These are phyloP conservation scores for Boletus sp. DNA, from an alignment of 1,284 basidiomycete genomes.

Conservation along the genomic window DNA sequence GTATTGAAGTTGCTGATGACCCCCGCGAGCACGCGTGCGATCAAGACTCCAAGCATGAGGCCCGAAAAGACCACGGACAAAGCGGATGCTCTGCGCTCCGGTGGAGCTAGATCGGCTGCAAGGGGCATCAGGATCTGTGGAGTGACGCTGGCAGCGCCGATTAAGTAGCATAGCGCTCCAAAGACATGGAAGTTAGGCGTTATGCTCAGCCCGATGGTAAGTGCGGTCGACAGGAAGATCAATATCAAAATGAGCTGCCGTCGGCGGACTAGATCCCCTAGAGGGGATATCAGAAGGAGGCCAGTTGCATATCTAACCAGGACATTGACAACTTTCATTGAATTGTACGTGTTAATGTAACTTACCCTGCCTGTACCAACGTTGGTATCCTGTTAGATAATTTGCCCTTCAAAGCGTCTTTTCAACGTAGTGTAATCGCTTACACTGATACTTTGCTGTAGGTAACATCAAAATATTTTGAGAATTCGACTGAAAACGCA, in stretches of 20 bases:
- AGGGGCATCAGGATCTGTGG: conserved; percentile 62
- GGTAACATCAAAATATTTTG: conserved; percentile 50
- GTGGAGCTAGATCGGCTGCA: conserved; percentile 62
- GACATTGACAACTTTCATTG: neutral
- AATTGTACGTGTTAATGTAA: neutral
- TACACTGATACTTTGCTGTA: conserved; percentile 58
- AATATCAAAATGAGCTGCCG: conserved; percentile 50
- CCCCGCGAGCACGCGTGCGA: conserved; percentile 65
- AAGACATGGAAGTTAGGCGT: conserved; percentile 49
- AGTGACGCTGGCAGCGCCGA: conserved; percentile 53
- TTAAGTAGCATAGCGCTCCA: conserved; percentile 53
- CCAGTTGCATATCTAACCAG: conserved; percentile 50
- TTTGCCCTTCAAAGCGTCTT: neutral
- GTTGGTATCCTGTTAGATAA: conserved; percentile 41
- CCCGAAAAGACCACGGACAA: conserved; percentile 67
- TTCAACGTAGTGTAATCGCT: conserved; percentile 12
- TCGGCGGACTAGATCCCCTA: conserved; percentile 65
- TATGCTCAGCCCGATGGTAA: conserved; percentile 56
- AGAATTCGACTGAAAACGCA: conserved; percentile 45
- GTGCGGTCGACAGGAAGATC: conserved; percentile 41
- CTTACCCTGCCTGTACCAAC: conserved; percentile 48
- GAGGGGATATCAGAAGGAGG: conserved; percentile 57
- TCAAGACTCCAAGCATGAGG: conserved; percentile 65
- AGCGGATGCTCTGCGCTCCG: conserved; percentile 56
- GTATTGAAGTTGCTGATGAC: conserved; percentile 57